Evolutionary conservation across 768 basidiomycete species (phyloP).

Genomic region (Pisolithus tinctorius): DNA sequence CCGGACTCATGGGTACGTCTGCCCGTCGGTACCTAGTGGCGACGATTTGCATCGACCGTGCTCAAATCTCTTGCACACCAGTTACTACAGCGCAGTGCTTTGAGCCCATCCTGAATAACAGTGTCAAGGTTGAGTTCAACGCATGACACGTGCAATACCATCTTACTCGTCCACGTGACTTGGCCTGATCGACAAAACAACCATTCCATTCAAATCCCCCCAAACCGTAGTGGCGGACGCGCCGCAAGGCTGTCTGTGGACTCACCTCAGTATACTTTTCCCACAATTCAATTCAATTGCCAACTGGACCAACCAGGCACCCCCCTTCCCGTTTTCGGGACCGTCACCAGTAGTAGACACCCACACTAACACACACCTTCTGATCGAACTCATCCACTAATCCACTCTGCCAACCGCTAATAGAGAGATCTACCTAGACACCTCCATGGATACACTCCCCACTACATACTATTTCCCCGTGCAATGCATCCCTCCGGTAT

Average conservation of each 20-base stretch:
- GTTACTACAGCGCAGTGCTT: not conserved
- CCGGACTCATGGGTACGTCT: not conserved
- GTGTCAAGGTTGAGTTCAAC: constrained; percentile 10
- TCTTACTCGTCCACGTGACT: constrained; percentile 23
- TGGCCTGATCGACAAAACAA: constrained; percentile 2
- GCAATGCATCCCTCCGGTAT: not conserved
- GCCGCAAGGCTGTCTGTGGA: too few relatives aligned
- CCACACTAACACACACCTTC: constrained; percentile 18
- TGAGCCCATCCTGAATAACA: not conserved
- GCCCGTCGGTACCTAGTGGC: not conserved
- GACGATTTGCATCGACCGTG: too few relatives aligned
- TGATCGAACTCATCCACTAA: constrained; percentile 13
- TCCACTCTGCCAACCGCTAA: constrained; percentile 11
- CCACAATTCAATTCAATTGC: constrained; percentile 5
- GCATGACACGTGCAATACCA: constrained; percentile 2
- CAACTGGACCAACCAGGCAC: constrained; percentile 19
- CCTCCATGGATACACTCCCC: constrained; percentile 25
- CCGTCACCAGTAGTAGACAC: constrained; percentile 19
- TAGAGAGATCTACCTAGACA: constrained; percentile 10
- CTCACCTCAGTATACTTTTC: constrained; percentile 5
- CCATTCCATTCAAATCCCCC: not conserved
- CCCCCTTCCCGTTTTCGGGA: constrained; percentile 25
- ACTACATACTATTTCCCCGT: not conserved
- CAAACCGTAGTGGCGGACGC: too few relatives aligned
- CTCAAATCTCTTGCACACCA: too few relatives aligned